These are phyloP conservation scores for Saprolegnia diclina DNA, from an alignment of 352 stramenopile genomes.

Conservation along the genomic window DNA sequence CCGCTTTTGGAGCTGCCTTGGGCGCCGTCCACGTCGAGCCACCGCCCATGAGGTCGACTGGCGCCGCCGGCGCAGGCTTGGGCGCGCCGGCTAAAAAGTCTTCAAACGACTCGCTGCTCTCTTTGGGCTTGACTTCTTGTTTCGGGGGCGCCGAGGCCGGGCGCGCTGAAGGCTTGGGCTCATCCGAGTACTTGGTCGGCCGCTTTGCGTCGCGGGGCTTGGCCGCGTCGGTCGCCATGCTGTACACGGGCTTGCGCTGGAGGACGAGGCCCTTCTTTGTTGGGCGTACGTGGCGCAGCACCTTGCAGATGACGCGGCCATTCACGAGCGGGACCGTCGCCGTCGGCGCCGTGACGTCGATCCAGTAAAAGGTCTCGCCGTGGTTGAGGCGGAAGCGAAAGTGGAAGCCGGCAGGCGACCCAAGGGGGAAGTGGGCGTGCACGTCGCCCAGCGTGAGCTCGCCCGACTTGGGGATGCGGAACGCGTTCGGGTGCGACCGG, in stretches of 20 bases:
- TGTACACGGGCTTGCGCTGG: slow-evolving; percentile 63
- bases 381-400: slow-evolving; percentile 85
- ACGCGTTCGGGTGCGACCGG: slow-evolving; percentile 74
- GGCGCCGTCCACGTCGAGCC: slow-evolving; percentile 42
- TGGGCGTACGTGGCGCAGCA: slow-evolving; percentile 59
- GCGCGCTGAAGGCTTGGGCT: slow-evolving; percentile 29
- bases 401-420: slow-evolving; percentile 44
- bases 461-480: slow-evolving; percentile 43
- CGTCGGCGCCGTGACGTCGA: slow-evolving; percentile 49
- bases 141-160: neutral
- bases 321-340: slow-evolving; percentile 70
- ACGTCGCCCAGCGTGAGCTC: slow-evolving; percentile 73
- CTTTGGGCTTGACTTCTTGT: neutral
- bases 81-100: slow-evolving; percentile 65
- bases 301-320: slow-evolving; percentile 76
- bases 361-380: slow-evolving; percentile 67
- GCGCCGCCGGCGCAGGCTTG: slow-evolving; percentile 28
- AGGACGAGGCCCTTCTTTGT: slow-evolving; percentile 60
- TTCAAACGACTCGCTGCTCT: slow-evolving; percentile 42
- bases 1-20: slow-evolving; percentile 25
- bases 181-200: slow-evolving; percentile 62
- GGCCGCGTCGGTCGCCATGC: neutral
- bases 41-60: slow-evolving; percentile 73
- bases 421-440: slow-evolving; percentile 56
- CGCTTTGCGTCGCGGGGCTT: slow-evolving; percentile 25